These are phyloP conservation scores for Digitaria exilis DNA, from an alignment of 202 grass and related monocot species.

Conservation along the genomic window DNA sequence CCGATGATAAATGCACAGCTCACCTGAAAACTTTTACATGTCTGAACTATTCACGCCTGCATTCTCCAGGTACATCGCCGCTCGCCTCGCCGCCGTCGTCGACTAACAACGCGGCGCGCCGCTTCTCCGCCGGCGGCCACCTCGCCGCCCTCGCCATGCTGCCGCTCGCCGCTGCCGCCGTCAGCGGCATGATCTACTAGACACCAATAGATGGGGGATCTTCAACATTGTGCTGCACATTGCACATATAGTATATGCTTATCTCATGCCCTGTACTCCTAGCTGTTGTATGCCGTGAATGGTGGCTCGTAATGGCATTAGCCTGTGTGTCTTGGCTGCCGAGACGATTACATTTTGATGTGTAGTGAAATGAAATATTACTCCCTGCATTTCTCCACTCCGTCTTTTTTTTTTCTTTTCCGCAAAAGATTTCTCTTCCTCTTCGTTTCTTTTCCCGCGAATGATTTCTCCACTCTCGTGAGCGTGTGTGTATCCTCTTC, in stretches of 20 bases:
- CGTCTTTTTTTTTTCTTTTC: too few species aligned
- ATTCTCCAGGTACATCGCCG: slow-evolving; percentile 36
- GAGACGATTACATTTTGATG: neutral
- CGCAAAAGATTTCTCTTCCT: too few species aligned
- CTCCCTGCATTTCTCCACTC: too few species aligned
- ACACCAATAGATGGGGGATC: too few species aligned
- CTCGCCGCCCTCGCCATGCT: slow-evolving; percentile 23
- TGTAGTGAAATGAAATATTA: neutral
- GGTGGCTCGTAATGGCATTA: neutral
- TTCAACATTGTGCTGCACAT: neutral
- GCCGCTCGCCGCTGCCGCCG: slow-evolving; percentile 21
- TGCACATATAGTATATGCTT: neutral
- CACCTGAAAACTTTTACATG: neutral
- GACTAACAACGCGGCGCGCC: neutral
- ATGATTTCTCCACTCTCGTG: too few species aligned
- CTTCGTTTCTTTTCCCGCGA: too few species aligned
- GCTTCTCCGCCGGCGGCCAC: neutral
- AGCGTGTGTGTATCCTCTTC: too few species aligned
- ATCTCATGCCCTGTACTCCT: neutral
- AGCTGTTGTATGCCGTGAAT: neutral
- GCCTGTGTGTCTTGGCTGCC: neutral
- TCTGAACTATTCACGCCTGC: too few species aligned
- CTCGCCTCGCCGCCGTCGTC: slow-evolving; percentile 35
- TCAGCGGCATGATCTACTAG: slow-evolving; percentile 30
- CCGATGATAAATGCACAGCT: neutral